Conservation (phyloP, 2,329 filamentous ascomycete genomes). For the Chaetomiaceae sp. region DNA sequence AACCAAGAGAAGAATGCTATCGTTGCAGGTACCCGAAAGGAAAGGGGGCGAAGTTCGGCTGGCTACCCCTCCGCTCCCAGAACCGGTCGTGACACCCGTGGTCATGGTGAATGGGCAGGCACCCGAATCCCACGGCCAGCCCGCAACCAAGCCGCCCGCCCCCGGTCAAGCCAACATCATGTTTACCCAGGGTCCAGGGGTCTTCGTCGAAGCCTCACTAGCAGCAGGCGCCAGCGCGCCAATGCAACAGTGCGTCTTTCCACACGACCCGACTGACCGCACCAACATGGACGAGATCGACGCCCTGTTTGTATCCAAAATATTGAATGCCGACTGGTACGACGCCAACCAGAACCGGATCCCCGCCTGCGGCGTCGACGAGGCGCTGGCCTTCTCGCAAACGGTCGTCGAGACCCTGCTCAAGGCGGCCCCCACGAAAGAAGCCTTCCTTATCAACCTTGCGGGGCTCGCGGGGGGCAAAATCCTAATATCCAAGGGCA, state of each 20-base stretch:
- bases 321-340: conserved; percentile 49
- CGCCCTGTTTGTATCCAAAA: conserved; percentile 48
- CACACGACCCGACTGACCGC: conserved; percentile 39
- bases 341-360: conserved; percentile 43
- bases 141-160: neutral
- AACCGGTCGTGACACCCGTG: conserved; percentile 21
- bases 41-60: conserved; percentile 32
- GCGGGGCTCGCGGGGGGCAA: conserved; percentile 53
- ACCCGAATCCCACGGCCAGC: neutral
- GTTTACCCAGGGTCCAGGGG: neutral
- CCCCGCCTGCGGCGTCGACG: conserved; percentile 45
- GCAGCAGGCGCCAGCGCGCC: neutral
- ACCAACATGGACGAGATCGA: conserved; percentile 58
- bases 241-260: conserved; percentile 18
- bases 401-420: conserved; percentile 51
- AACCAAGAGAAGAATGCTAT: conserved; percentile 46
- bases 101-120: conserved; percentile 33
- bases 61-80: conserved; percentile 28
- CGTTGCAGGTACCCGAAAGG: conserved; percentile 54
- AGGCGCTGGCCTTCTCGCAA: conserved; percentile 51
- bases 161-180: neutral
- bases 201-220: neutral
- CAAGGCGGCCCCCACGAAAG: conserved; percentile 45
- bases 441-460: conserved; percentile 57
- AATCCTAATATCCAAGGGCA: conserved; percentile 43